Conservation (phyloP, 2,329 filamentous ascomycete genomes). For the Paraphoma sp. region DNA sequence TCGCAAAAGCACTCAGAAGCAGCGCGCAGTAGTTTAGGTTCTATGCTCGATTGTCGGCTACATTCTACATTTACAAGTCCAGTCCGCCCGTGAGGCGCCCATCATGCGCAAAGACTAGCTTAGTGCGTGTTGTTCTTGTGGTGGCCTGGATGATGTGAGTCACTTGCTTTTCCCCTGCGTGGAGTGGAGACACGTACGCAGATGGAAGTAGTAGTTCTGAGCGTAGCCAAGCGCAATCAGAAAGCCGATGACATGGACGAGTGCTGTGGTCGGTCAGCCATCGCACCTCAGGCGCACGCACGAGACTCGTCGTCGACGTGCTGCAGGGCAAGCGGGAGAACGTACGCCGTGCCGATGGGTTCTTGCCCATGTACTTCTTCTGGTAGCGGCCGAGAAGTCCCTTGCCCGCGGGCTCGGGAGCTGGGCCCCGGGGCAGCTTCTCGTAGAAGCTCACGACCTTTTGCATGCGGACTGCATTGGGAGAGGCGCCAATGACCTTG, state of each 20-base stretch:
- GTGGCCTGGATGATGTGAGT: conserved; percentile 71
- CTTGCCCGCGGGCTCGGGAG: conserved; percentile 80
- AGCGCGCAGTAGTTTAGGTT: conserved; percentile 1
- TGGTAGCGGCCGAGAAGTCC: conserved; percentile 90
- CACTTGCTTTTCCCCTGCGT: not conserved
- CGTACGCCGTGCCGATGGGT: conserved; percentile 86
- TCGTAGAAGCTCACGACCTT: conserved; percentile 98
- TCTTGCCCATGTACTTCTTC: conserved; percentile 89
- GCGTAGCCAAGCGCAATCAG: conserved; percentile 87
- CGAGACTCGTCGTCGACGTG: no score
- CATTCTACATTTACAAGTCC: conserved; percentile 48
- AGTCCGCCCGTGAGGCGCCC: conserved; percentile 17
- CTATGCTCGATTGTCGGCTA: conserved; percentile 44
- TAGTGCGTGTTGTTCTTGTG: conserved; percentile 99
- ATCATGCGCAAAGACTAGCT: conserved; percentile 18
- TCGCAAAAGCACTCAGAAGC: not conserved
- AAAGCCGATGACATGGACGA: conserved; percentile 83
- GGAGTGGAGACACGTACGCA: conserved; percentile 71
- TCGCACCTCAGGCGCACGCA: not conserved
- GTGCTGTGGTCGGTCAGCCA: conserved; percentile 63
- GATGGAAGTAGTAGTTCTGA: conserved; percentile 99
- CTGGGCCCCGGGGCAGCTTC: conserved; percentile 91
- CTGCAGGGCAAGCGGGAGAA: conserved; percentile 2
- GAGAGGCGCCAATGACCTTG: conserved; percentile 90
- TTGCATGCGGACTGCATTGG: conserved; percentile 97